Conservation (phyloP, 768 basidiomycete genomes). For the Boletus insuetus region DNA sequence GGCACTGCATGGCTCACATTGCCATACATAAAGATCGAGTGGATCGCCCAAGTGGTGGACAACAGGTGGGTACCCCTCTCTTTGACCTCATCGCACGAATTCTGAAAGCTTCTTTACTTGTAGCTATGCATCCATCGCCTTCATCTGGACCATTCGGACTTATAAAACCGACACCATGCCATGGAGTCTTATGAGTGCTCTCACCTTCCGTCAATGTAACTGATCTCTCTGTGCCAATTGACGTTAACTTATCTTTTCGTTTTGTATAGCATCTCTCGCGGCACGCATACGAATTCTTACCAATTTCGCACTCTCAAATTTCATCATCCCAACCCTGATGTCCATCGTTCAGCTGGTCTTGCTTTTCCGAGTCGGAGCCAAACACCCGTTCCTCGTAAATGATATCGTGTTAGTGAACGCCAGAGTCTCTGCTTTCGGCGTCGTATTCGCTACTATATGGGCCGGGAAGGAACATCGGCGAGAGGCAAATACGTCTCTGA, state of each 20-base stretch:
- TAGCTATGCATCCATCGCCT: slow-evolving; percentile 26
- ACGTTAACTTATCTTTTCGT: not conserved
- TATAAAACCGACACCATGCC: not conserved
- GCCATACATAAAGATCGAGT: slow-evolving; percentile 32
- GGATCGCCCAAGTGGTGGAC: slow-evolving; percentile 27
- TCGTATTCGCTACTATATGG: slow-evolving; percentile 14
- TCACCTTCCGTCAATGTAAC: slow-evolving; percentile 1
- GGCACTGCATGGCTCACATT: slow-evolving; percentile 10
- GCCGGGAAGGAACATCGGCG: slow-evolving; percentile 5
- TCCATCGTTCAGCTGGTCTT: slow-evolving; percentile 24
- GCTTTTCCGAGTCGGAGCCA: slow-evolving; percentile 16
- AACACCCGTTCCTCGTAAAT: not conserved
- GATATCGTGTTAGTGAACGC: slow-evolving; percentile 2
- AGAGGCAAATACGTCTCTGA: not conserved
- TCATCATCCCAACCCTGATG: slow-evolving; percentile 26
- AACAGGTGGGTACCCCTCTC: slow-evolving; percentile 16
- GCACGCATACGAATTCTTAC: slow-evolving; percentile 18
- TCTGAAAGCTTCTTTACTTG: not conserved
- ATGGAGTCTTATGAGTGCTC: not conserved
- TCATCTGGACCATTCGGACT: slow-evolving; percentile 20
- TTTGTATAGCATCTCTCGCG: slow-evolving; percentile 10
- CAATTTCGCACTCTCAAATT: slow-evolving; percentile 28
- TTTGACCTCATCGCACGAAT: not conserved
- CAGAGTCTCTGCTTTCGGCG: slow-evolving; percentile 4
- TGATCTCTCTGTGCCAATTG: not conserved